These are phyloP conservation scores for Ajuga reptans DNA, from an alignment of 305 asterid genomes.

Conservation along the genomic window DNA sequence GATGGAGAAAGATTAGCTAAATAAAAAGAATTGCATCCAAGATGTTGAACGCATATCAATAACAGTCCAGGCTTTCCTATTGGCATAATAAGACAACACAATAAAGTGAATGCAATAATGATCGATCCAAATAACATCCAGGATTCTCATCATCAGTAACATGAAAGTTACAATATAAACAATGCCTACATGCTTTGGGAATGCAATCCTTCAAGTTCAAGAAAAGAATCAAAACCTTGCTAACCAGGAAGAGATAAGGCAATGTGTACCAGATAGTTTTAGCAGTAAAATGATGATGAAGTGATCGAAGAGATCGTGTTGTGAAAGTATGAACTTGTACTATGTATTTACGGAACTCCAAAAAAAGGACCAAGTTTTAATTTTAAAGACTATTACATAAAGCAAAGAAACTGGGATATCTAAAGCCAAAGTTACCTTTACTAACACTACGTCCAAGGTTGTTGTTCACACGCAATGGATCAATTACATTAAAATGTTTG, in stretches of 20 bases:
- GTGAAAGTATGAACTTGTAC: conserved; percentile 9
- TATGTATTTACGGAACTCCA: not conserved
- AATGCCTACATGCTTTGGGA: not conserved
- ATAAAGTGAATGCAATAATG: not conserved
- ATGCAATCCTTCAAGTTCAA: not conserved
- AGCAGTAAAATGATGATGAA: not conserved
- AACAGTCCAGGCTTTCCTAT: not conserved
- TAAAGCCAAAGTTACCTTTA: conserved; percentile 56
- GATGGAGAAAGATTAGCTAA: not conserved
- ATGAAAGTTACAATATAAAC: not conserved
- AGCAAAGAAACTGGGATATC: conserved; percentile 6
- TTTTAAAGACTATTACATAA: not conserved
- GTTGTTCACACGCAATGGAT: conserved; percentile 94
- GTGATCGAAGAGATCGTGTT: not conserved
- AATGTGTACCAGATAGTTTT: conserved; percentile 1
- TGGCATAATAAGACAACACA: not conserved
- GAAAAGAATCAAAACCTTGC: not conserved
- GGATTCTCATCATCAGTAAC: not conserved
- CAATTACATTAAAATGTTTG: conserved; percentile 88
- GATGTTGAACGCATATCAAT: not conserved
- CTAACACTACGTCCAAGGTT: conserved; percentile 99
- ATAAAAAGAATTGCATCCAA: not conserved
- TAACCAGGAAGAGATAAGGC: not conserved
- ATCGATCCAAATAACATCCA: not conserved
- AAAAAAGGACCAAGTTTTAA: not conserved